These are phyloP conservation scores for Stachybotrys echinatus DNA, from an alignment of 2,329 filamentous ascomycete genomes.

Conservation along the genomic window DNA sequence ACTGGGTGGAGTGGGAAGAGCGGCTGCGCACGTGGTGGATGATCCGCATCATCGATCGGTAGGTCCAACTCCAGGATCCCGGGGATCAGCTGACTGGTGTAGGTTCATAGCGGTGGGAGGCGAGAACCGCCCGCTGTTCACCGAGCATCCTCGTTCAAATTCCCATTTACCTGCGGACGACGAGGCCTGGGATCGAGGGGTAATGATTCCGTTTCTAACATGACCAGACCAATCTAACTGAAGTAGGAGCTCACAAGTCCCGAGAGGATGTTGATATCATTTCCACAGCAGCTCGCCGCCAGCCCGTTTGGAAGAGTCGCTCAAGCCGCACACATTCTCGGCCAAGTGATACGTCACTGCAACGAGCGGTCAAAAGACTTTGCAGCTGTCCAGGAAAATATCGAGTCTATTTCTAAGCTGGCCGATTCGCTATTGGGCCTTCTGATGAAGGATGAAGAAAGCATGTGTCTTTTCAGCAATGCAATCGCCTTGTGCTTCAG, in stretches of 20 bases:
- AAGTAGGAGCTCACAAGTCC: neutral
- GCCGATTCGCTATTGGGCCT: slow-evolving; percentile 5
- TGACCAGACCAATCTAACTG: no score
- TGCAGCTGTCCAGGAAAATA: neutral
- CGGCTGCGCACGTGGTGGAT: slow-evolving; percentile 26
- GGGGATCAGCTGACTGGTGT: neutral
- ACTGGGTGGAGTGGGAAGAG: slow-evolving; percentile 25
- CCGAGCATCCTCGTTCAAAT: slow-evolving; percentile 18
- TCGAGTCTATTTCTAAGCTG: slow-evolving; percentile 5
- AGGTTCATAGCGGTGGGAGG: slow-evolving; percentile 16
- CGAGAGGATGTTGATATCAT: slow-evolving; percentile 8
- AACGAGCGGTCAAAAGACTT: slow-evolving; percentile 4
- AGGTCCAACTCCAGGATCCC: neutral
- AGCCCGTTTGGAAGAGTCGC: slow-evolving; percentile 24
- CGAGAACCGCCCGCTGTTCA: slow-evolving; percentile 14
- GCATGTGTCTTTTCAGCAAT: slow-evolving; percentile 5
- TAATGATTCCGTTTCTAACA: no score
- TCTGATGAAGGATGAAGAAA: slow-evolving; percentile 4
- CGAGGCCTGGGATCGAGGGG: slow-evolving; percentile 14
- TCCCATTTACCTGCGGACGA: slow-evolving; percentile 21
- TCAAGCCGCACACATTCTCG: slow-evolving; percentile 24
- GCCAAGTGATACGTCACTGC: slow-evolving; percentile 16
- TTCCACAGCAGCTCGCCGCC: slow-evolving; percentile 16
- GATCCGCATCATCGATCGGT: slow-evolving; percentile 25
- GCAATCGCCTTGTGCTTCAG: slow-evolving; percentile 6